phyloP scores from a whole-genome alignment of 352 stramenopile genomes.

The Pythium myriotylum region DNA sequence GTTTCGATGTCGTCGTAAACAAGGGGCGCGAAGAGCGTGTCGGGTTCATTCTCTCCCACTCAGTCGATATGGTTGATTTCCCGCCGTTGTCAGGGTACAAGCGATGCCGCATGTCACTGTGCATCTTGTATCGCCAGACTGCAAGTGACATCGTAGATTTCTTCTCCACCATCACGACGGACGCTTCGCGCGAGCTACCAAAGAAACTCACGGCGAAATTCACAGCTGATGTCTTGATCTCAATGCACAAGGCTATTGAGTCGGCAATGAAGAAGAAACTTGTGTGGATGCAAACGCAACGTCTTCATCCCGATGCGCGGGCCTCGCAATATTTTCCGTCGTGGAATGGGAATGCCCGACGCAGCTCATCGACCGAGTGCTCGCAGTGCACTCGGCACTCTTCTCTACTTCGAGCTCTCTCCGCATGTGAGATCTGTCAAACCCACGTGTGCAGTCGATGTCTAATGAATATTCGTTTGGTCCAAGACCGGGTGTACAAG shows the following conservation, averaged over 20 bases:
- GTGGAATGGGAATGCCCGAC: not conserved
- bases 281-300: conserved; percentile 5
- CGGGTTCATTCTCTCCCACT: conserved; percentile 39
- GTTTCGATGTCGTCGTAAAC: conserved; percentile 11
- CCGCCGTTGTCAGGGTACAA: conserved; percentile 34
- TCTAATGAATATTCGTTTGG: not conserved
- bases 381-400: not conserved
- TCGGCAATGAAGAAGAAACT: conserved; percentile 34
- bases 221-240: conserved; percentile 21
- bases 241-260: conserved; percentile 23
- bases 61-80: conserved; percentile 31
- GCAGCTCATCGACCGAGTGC: not conserved
- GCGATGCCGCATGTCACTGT: conserved; percentile 49
- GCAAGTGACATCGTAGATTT: conserved; percentile 38
- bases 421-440: conserved; percentile 15
- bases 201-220: conserved; percentile 21
- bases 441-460: conserved; percentile 3
- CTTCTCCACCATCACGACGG: conserved; percentile 47
- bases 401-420: not conserved
- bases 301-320: not conserved
- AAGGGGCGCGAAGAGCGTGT: conserved; percentile 24
- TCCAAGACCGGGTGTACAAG: not conserved
- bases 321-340: not conserved
- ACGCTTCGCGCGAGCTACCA: conserved; percentile 28
- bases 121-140: conserved; percentile 40